Percentiles rank a stretch among this genome's conserved stretches.
Evolutionary conservation across 1,284 basidiomycete genomes (phyloP).

Genomic region (Lentinula novae-zelandiae): DNA sequence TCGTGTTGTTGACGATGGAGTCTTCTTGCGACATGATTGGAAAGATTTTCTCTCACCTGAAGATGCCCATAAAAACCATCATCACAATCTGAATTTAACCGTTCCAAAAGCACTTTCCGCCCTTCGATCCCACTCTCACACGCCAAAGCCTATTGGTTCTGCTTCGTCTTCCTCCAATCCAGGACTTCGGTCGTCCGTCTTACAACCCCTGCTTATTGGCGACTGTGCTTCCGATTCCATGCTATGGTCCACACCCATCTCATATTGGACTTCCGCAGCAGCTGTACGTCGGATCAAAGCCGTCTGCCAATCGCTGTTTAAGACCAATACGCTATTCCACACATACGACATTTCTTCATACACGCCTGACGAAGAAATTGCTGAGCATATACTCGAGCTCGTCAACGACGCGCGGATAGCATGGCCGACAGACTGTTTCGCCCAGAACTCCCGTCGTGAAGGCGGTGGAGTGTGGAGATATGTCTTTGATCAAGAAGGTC

Average conservation of each 20-base stretch:
- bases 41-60: slow-evolving; percentile 42
- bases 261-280: slow-evolving; percentile 56
- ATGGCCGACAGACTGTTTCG: slow-evolving; percentile 68
- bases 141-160: slow-evolving; percentile 17
- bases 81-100: slow-evolving; percentile 21
- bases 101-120: slow-evolving; percentile 11
- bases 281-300: slow-evolving; percentile 66
- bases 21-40: slow-evolving; percentile 63
- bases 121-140: slow-evolving; percentile 21
- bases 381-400: slow-evolving; percentile 62
- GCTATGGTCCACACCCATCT: slow-evolving; percentile 54
- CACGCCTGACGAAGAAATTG: slow-evolving; percentile 57
- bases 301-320: slow-evolving; percentile 62
- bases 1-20: slow-evolving; percentile 63
- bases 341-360: slow-evolving; percentile 64
- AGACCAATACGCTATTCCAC: slow-evolving; percentile 55
- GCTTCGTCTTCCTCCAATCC: slow-evolving; percentile 18
- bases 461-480: slow-evolving; percentile 68
- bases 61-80: slow-evolving; percentile 33
- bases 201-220: slow-evolving; percentile 70
- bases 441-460: slow-evolving; percentile 43
- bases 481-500: slow-evolving; percentile 75
- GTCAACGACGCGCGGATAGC: slow-evolving; percentile 69
- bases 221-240: slow-evolving; percentile 65
- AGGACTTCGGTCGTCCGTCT: slow-evolving; percentile 25